Base-by-base conservation (phyloP, 176 grass and related monocot species). In the Leersia perrieri region DNA sequence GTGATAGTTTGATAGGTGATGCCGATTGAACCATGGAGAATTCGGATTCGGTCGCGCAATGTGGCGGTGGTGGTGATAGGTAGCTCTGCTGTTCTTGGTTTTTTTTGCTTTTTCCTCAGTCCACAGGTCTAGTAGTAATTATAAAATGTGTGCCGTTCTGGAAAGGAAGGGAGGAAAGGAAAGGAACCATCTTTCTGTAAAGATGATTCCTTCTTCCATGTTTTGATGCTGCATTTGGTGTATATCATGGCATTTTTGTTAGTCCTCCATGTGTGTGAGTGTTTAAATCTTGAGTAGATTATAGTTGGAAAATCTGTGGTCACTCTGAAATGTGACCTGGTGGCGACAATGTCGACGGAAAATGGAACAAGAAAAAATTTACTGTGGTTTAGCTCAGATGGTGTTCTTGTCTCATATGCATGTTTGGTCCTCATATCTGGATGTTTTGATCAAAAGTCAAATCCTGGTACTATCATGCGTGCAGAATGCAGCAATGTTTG, bases 201-300 rank as follows among this genome's bases (percentile, higher is more conserved):
- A 90, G 88, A 78, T 86, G 73, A 72, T 85, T 66, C 79, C 60
- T 90, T 86, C 12, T 82, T 82, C 73, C 73, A 61, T 78, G 78
- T 82, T 89, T 90, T 86, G 83, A 73, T 90, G 58, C 83, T 82
- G 78, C 78, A 90, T 82, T 82, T 68, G 60, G 36, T 86, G 79
- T 82, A 79, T 76, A 74, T 78, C 68, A 10, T 62, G 14, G 51
- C 8, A 23, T 60, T 86, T 83, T 86, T 68, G 35, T 61, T 72
- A 61, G 33, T 81, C 65, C 15, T 29, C 26, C 75, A 25, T 20
- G 11, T 35, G 25, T 63, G 47, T 26, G 81, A n/a, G n/a, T 0
- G 14, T 60, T 75, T 53, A 69, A 63, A 80, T 60, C 81, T 80
- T 8, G 9, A 63, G 63, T 39, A 23, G 35, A 44, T 73, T 82